Conservation (phyloP, 2,329 filamentous ascomycete genomes). For the Colletotrichum cuscutae region DNA sequence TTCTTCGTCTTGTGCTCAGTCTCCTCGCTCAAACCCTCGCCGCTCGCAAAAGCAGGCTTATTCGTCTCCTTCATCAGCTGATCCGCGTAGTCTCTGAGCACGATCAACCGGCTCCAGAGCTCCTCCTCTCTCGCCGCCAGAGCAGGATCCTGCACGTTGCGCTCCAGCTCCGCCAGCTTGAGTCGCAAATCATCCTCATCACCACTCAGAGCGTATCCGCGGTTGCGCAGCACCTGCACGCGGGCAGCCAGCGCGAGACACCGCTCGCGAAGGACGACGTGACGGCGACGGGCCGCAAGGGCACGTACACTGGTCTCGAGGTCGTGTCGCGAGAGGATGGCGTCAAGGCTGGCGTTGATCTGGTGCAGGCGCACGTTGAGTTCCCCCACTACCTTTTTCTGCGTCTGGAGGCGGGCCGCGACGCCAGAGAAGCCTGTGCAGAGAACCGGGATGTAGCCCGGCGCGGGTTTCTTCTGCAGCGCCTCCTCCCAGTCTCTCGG, state of each 20-base stretch:
- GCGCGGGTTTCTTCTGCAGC: conserved; percentile 79
- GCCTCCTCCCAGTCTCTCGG: conserved; percentile 87
- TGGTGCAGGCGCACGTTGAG: conserved; percentile 81
- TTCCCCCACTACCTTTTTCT: conserved; percentile 74
- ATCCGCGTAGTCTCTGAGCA: conserved; percentile 77
- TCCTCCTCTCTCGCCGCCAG: conserved; percentile 82
- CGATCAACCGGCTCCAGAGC: conserved; percentile 84
- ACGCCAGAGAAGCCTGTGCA: conserved; percentile 79
- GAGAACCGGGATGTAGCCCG: conserved; percentile 81
- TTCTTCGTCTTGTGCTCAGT: conserved; percentile 79
- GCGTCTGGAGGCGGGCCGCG: conserved; percentile 76
- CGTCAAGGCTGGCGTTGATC: conserved; percentile 79
- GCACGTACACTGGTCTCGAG: conserved; percentile 79
- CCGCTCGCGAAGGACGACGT: conserved; percentile 77
- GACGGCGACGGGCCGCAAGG: conserved; percentile 76
- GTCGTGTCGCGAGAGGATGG: conserved; percentile 81
- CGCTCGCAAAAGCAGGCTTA: conserved; percentile 67
- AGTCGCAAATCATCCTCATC: conserved; percentile 83
- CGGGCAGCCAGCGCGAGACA: conserved; percentile 80
- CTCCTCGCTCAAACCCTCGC: conserved; percentile 73
- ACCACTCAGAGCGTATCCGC: conserved; percentile 82
- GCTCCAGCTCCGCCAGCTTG: conserved; percentile 76
- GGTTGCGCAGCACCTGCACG: conserved; percentile 82
- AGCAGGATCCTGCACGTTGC: conserved; percentile 77
- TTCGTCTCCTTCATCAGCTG: conserved; percentile 80